These are phyloP conservation scores for Tubosaeta sp. DNA, from an alignment of 768 basidiomycete species.

Conservation along the genomic window DNA sequence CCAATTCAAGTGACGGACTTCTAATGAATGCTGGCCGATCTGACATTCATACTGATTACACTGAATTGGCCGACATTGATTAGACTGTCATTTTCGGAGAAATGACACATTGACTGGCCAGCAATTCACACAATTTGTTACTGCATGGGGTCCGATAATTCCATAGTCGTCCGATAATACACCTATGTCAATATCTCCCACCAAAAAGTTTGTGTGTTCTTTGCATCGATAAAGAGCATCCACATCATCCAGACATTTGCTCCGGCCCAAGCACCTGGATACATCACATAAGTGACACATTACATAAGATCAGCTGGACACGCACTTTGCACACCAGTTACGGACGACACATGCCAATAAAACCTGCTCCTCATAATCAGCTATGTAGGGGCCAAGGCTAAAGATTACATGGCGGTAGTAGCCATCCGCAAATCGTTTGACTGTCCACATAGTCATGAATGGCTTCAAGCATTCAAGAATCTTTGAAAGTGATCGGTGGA, in stretches of 20 bases:
- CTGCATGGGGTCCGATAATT: too few relatives aligned
- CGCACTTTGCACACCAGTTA: neutral
- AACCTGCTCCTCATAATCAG: neutral
- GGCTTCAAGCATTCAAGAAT: conserved; percentile 26
- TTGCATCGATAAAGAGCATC: neutral
- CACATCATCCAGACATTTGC: neutral
- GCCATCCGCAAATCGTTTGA: conserved; percentile 18
- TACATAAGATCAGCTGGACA: neutral
- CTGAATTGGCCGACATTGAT: too few relatives aligned
- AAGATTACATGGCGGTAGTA: conserved; percentile 12
- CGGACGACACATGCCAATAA: neutral
- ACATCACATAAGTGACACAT: neutral
- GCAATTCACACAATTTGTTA: too few relatives aligned
- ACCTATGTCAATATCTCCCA: neutral
- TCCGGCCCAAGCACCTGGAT: neutral
- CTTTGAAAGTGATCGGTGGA: conserved; percentile 17
- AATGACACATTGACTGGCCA: too few relatives aligned
- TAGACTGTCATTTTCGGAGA: too few relatives aligned
- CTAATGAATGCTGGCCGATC: too few relatives aligned
- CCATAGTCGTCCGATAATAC: conserved; percentile 11
- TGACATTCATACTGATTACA: too few relatives aligned
- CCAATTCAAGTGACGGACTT: too few relatives aligned
- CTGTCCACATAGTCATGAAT: conserved; percentile 18
- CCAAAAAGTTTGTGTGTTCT: neutral
- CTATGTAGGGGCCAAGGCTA: neutral